phyloP scores from a whole-genome alignment of 2,329 filamentous ascomycete species.

The Chalaropsis thielavioides region DNA sequence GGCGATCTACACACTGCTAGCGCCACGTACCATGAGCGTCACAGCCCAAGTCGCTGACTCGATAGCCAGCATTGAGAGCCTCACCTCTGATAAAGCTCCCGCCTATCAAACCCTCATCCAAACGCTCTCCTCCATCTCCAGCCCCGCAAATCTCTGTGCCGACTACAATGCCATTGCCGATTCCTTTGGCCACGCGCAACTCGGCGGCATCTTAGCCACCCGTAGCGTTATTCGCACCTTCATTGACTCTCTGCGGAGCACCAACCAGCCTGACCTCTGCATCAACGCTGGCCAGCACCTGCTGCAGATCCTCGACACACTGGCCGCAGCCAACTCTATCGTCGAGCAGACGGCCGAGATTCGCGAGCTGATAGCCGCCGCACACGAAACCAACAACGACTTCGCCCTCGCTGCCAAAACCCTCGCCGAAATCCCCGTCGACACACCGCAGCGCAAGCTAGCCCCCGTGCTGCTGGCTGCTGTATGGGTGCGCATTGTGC shows the following conservation, averaged over 20 bases:
- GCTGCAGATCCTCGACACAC: slow-evolving; percentile 49
- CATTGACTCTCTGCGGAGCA: slow-evolving; percentile 44
- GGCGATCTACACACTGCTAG: background rate
- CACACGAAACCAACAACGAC: slow-evolving; percentile 71
- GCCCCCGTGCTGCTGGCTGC: slow-evolving; percentile 67
- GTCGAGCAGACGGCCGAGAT: slow-evolving; percentile 73
- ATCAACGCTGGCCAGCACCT: slow-evolving; percentile 63
- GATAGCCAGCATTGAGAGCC: slow-evolving; percentile 29
- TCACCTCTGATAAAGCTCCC: slow-evolving; percentile 29
- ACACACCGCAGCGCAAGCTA: slow-evolving; percentile 74
- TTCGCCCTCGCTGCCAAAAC: slow-evolving; percentile 60
- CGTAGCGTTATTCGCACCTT: slow-evolving; percentile 54
- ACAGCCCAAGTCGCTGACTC: slow-evolving; percentile 30
- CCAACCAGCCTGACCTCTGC: slow-evolving; percentile 50
- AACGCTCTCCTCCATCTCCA: slow-evolving; percentile 27
- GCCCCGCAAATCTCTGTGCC: slow-evolving; percentile 28
- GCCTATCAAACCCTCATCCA: slow-evolving; percentile 34
- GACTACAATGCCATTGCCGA: slow-evolving; percentile 56
- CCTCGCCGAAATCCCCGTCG: slow-evolving; percentile 73
- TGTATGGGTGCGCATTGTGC: slow-evolving; percentile 86
- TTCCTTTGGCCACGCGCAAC: slow-evolving; percentile 50
- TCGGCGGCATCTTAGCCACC: slow-evolving; percentile 58
- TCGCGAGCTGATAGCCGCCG: slow-evolving; percentile 67
- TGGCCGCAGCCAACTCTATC: slow-evolving; percentile 40
- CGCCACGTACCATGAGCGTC: slow-evolving; percentile 25